Conservation (phyloP, 73 alveolate genomes). For the Tetrahymena malaccensis region DNA sequence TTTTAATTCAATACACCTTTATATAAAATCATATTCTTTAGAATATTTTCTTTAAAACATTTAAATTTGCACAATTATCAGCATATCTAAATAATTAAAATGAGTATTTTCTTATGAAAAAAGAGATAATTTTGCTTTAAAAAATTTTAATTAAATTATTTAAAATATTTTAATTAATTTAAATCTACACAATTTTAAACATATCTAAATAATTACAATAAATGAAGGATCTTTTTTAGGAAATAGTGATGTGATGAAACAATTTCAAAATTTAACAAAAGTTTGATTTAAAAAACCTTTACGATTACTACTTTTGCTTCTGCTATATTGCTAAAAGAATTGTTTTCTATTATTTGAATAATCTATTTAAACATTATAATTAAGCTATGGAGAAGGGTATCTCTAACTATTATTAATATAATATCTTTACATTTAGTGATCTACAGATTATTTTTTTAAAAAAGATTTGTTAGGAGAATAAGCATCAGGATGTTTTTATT, state of each 20-base stretch:
- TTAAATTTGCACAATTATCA: too few relatives aligned
- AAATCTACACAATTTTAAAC: too few relatives aligned
- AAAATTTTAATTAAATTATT: too few relatives aligned
- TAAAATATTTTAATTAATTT: too few relatives aligned
- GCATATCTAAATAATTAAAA: too few relatives aligned
- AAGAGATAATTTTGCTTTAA: too few relatives aligned
- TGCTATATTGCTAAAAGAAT: background rate
- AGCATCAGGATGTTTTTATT: background rate
- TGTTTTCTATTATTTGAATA: background rate
- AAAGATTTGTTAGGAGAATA: background rate
- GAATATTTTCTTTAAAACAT: too few relatives aligned
- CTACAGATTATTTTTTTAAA: background rate
- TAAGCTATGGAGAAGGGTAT: background rate
- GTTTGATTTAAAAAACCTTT: background rate
- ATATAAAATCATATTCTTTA: too few relatives aligned
- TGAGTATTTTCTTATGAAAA: too few relatives aligned
- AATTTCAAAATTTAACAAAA: background rate
- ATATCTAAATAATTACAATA: too few relatives aligned
- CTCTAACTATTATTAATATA: background rate
- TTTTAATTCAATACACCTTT: too few relatives aligned
- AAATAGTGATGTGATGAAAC: background rate
- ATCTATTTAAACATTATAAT: background rate
- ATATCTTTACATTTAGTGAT: background rate
- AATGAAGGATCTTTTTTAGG: background rate
- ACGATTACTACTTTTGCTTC: background rate